phyloP scores from a whole-genome alignment of 352 stramenopile genomes.

The Pythium monospermum region DNA sequence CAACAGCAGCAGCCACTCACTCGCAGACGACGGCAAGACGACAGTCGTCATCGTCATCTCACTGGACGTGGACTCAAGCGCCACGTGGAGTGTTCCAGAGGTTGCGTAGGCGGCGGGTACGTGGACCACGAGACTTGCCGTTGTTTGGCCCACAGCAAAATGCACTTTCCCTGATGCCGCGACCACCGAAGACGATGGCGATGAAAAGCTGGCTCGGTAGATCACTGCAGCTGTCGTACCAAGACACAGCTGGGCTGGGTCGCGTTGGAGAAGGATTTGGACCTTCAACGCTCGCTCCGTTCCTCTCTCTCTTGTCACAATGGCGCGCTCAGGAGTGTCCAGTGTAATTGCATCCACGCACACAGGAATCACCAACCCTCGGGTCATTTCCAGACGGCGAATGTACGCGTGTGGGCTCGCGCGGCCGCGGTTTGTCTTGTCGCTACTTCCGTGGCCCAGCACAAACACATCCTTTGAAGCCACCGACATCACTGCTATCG shows the following conservation, averaged over 20 bases:
- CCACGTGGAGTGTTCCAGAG: no score
- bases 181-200: no score
- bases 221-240: no score
- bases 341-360: constrained; percentile 11
- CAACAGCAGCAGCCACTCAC: no score
- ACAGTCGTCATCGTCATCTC: no score
- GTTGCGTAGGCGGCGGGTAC: no score
- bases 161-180: no score
- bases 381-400: neutral
- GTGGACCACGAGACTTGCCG: no score
- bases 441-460: constrained; percentile 6
- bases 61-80: no score
- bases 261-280: constrained; percentile 5
- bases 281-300: neutral
- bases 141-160: no score
- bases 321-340: neutral
- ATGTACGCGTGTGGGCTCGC: constrained; percentile 7
- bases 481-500: neutral
- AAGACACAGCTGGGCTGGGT: neutral
- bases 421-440: constrained; percentile 6
- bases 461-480: neutral
- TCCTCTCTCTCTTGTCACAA: constrained; percentile 6
- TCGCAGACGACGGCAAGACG: no score
- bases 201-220: no score
- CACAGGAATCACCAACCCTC: constrained; percentile 1